These are phyloP conservation scores for Aristolochia californica DNA, from an alignment of 164 flowering plant species.

Conservation along the genomic window DNA sequence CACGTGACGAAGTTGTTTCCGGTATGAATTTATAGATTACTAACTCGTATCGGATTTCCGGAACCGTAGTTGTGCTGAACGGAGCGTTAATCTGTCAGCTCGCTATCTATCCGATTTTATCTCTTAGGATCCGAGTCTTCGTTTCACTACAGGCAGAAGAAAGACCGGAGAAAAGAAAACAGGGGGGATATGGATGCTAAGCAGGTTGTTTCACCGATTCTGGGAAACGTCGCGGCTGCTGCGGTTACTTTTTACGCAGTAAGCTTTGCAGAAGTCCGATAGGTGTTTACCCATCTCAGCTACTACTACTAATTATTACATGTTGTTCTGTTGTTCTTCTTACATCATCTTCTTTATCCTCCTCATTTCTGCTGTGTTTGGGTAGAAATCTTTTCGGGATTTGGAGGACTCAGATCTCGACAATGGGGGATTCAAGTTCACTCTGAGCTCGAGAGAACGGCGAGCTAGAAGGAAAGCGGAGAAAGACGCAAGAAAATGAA, in stretches of 20 bases:
- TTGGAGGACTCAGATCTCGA: constrained; percentile 27
- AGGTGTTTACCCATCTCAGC: constrained; percentile 25
- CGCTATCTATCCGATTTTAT: too few species aligned
- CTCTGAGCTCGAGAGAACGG: constrained; percentile 49
- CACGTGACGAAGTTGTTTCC: too few species aligned
- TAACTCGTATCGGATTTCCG: too few species aligned
- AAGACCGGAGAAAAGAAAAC: background rate
- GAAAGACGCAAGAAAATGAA: constrained; percentile 14
- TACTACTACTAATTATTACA: background rate
- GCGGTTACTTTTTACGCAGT: constrained; percentile 69
- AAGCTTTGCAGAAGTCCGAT: constrained; percentile 61
- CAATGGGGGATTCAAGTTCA: constrained; percentile 26
- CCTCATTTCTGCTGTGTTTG: background rate
- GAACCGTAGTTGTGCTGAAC: too few species aligned
- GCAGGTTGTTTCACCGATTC: constrained; percentile 50
- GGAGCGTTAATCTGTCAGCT: too few species aligned
- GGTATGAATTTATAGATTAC: too few species aligned
- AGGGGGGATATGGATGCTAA: constrained; percentile 9
- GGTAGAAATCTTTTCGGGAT: constrained; percentile 56
- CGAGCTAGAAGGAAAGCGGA: constrained; percentile 37
- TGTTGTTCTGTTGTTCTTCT: background rate
- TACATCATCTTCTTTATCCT: too few species aligned
- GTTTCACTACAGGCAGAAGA: too few species aligned
- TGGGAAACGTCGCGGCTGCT: constrained; percentile 62
- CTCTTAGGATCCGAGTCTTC: too few species aligned